Base-by-base conservation (phyloP, 2,329 filamentous ascomycete species). In the Ophiocordyceps polyrhachis-furcata region DNA sequence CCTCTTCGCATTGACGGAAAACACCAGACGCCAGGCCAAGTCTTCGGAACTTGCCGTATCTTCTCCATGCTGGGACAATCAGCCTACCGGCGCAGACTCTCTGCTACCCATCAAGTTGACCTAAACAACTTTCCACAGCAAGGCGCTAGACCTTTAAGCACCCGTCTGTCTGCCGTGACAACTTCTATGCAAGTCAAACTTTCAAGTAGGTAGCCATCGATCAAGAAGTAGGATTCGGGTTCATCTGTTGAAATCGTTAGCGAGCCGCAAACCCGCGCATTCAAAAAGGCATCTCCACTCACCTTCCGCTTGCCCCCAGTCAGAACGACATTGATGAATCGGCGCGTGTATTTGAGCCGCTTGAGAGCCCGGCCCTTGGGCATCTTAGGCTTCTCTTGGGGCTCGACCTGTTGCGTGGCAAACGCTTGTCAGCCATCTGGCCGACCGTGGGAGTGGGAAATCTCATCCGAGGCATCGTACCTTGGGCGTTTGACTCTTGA, bases 301-400 rank as follows among this genome's bases (percentile, higher is more conserved):
- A 91, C 86, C 86, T 95, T 95, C 70, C 89, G 78, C 88, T 96
- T 96, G 73, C 89, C 89, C 69, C 87, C 88, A 55, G 88, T 93
- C 71, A 94, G 77, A 62, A 85, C 91, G 65, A 96, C 87, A 73
- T 96, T 95, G 58, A 96, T 88, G 75, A 96, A 96, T 62, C 89
- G 87, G 67, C 89, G 83, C 59, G 86, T 94, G 79, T 95, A 95
- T 68, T 78, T 80, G 67, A 93, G 80, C 63, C 89, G 80, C 87
- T 96, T 96, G 74, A 91, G 86, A 58, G 89, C 89, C 64, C 89
- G 87, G 64, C 89, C 89, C 81, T 95, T 95, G 65, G 89, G 87
- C 59, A 73, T 76, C 83, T 96, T 95, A 72, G 83, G 74, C 82
- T 94, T 94, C 81, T 95, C 88, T 71, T 88, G 82, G 48, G 75